Conservation (phyloP, 768 basidiomycete species). For the Hysterangium stoloniferum region DNA sequence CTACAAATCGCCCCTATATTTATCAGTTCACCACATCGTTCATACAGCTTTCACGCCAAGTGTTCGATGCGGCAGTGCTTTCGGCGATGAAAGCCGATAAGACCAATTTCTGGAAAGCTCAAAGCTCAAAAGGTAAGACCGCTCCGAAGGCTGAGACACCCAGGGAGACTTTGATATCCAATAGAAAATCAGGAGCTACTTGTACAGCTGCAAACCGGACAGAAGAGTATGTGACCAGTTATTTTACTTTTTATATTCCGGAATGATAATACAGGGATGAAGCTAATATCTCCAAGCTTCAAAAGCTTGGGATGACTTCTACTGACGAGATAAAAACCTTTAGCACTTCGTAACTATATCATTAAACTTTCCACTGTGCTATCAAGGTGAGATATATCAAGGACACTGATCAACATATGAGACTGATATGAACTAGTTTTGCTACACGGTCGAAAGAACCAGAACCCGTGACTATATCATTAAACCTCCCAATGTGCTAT, state of each 20-base stretch:
- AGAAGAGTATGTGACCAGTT: slow-evolving; percentile 76
- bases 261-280: slow-evolving; percentile 55
- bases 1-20: too few relatives aligned
- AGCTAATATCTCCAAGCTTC: slow-evolving; percentile 62
- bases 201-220: slow-evolving; percentile 38
- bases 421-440: too few relatives aligned
- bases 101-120: slow-evolving; percentile 68
- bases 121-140: slow-evolving; percentile 29
- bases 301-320: slow-evolving; percentile 79
- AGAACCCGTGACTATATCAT: too few relatives aligned
- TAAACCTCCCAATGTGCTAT: too few relatives aligned
- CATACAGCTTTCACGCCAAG: slow-evolving; percentile 49
- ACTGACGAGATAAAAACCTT: slow-evolving; percentile 78
- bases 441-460: too few relatives aligned
- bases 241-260: neutral
- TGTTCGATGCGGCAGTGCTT: slow-evolving; percentile 77
- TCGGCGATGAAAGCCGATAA: slow-evolving; percentile 87
- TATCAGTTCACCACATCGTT: slow-evolving; percentile 4
- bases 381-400: slow-evolving; percentile 53
- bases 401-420: neutral
- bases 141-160: slow-evolving; percentile 54
- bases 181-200: slow-evolving; percentile 45
- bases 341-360: slow-evolving; percentile 85
- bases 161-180: slow-evolving; percentile 60
- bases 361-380: slow-evolving; percentile 74